Evolutionary conservation across 495 filamentous ascomycete species (phyloP), one percentile per base, ranked within the genome.

Genomic region (Neurospora tetraspora): DNA sequence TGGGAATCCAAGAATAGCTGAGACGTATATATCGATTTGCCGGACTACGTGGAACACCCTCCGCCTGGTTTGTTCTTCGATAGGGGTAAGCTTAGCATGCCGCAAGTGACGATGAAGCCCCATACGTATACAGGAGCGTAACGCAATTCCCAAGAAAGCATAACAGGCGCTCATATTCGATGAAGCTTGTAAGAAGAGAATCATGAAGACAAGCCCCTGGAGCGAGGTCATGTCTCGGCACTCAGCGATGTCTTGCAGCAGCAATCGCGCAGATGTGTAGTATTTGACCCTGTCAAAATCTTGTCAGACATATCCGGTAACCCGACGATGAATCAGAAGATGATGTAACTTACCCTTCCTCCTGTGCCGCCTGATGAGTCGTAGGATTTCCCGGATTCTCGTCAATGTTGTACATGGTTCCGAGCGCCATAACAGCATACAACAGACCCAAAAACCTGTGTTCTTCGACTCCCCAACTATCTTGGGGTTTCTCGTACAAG

Each of bases 11-110:
- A 98, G 83, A 68, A 97, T 83, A 7, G 94, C 94, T 70, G 93
- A 94, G 23, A 98, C 92, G 79, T 97, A 97, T 34, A 90, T 94
- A 75, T 98, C 95, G 91, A 98, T 92, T 76, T 96, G 96, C 40
- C 94, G 91, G 69, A 97, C 88, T 36, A 93, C 88, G 88, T 96
- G 97, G 77, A 98, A 98, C 61, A 95, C 87, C 27, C 95, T 88
- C 77, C 94, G 91, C 71, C 95, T 88, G 45, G 90, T 85, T 80
- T 98, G 93, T 70, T 90, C 87, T 78, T 98, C 94, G 73, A 98
- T 90, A 2, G 93, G 93, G 47, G 91, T 90, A 75, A 97, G 93
- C 71, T 91, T 89, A 39, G 88, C 85, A 39, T 88, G 85, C 39
- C 85, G 78, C 7, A 97, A 85, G 39, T 91, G 88, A 47, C 95